Evolutionary conservation across 2,329 filamentous ascomycete genomes (phyloP).

Genomic region (Penicillium sp.): DNA sequence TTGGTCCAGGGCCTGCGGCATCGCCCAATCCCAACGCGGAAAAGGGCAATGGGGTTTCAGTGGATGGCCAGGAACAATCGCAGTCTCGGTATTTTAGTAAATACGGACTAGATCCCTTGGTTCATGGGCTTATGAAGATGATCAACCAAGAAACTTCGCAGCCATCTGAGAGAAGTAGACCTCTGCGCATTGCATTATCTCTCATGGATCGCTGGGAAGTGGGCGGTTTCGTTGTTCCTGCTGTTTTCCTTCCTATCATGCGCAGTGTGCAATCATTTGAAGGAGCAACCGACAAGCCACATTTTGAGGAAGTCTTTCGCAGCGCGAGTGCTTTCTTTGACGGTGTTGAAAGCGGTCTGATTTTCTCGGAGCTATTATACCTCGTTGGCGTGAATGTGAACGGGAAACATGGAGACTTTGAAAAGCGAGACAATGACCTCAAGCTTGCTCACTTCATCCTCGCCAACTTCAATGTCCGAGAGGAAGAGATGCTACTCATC

Average conservation of each 20-base stretch:
- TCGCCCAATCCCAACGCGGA: slow-evolving; percentile 25
- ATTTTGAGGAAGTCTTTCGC: slow-evolving; percentile 81
- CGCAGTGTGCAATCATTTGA: slow-evolving; percentile 75
- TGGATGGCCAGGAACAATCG: slow-evolving; percentile 47
- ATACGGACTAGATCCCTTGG: slow-evolving; percentile 71
- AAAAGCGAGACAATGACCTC: slow-evolving; percentile 59
- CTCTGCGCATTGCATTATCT: slow-evolving; percentile 88
- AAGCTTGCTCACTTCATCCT: slow-evolving; percentile 77
- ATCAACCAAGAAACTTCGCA: slow-evolving; percentile 56
- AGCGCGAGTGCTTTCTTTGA: slow-evolving; percentile 97
- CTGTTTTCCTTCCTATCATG: slow-evolving; percentile 82
- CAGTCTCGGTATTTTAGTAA: slow-evolving; percentile 78
- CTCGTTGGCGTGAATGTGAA: slow-evolving; percentile 55
- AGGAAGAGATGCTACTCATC: slow-evolving; percentile 89
- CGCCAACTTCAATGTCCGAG: slow-evolving; percentile 82
- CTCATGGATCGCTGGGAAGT: slow-evolving; percentile 99
- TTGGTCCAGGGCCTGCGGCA: slow-evolving; percentile 67
- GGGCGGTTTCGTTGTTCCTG: slow-evolving; percentile 80
- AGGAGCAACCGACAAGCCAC: slow-evolving; percentile 59
- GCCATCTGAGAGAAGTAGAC: slow-evolving; percentile 69
- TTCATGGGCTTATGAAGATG: slow-evolving; percentile 71
- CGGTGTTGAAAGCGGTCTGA: slow-evolving; percentile 88
- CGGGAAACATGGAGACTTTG: slow-evolving; percentile 47
- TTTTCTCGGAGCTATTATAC: slow-evolving; percentile 77
- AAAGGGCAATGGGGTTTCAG: slow-evolving; percentile 20